Evolutionary conservation across 2,329 filamentous ascomycete species (phyloP).

Genomic region (Botrytis paeoniae): DNA sequence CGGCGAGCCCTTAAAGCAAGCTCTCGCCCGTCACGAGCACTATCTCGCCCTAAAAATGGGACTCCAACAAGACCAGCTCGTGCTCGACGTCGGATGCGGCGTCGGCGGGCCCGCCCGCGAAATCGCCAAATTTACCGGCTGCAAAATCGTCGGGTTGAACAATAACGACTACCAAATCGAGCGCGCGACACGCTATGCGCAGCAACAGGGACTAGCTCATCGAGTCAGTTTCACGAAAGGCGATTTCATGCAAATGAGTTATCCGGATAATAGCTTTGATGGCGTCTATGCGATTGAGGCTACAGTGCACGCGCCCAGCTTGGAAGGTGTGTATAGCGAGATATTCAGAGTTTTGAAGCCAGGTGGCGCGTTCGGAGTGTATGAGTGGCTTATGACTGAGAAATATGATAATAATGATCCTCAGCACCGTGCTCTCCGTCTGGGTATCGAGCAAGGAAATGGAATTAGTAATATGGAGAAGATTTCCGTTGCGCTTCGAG

Average conservation of each 20-base stretch:
- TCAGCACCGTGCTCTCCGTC: slow-evolving; percentile 81
- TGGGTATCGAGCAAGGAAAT: slow-evolving; percentile 92
- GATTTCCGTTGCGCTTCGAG: slow-evolving; percentile 73
- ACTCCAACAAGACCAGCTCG: background rate
- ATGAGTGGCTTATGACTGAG: slow-evolving; percentile 99
- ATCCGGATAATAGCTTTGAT: background rate
- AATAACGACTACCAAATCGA: background rate
- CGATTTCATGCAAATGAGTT: background rate
- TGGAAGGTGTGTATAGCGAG: background rate
- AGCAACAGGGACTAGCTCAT: background rate
- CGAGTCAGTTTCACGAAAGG: background rate
- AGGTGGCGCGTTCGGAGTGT: slow-evolving; percentile 91
- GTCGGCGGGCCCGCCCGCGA: background rate
- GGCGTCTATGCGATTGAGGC: background rate
- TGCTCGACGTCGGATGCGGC: background rate
- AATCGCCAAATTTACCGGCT: background rate
- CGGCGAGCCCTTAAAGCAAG: background rate
- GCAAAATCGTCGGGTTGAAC: background rate
- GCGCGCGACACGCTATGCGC: background rate
- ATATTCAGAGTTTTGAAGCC: slow-evolving; percentile 73
- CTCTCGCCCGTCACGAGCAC: background rate
- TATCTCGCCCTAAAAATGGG: background rate
- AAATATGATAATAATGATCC: slow-evolving; percentile 86
- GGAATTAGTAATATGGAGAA: slow-evolving; percentile 98
- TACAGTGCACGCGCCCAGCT: background rate